Evolutionary conservation across 345 rosid genomes (phyloP), one percentile per base, ranked within the genome.

Genomic region (Populus ilicifolia): DNA sequence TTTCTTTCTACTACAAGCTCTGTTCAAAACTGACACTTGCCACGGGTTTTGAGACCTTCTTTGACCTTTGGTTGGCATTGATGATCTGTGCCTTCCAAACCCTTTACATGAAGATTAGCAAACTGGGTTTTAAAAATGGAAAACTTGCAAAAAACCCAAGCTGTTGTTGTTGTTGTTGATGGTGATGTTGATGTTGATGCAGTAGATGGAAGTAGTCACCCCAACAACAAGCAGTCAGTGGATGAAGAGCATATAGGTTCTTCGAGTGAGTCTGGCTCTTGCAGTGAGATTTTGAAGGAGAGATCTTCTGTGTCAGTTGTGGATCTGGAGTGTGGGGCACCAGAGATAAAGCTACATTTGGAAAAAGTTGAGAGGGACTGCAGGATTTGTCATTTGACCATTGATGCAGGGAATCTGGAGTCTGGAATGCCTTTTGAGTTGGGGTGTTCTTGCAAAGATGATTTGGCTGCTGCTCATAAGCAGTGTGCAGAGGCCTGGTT

Each of bases 61-160:
- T 72, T 50, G 38, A 67, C 59, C 50, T 74, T 21, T 79, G 70
- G 74, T 13, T 61, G 73, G 70, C 85, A 83, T 87, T 86, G 82
- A 84, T 91, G 86, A 81, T 73, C 76, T 66, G 69, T 71, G 38
- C 72, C 65, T 69, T 23, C 14, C 50, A 36, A 50, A 79, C 46
- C 76, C 63, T 52, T 79, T 87, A 83, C 89, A 91, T 88, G 92
- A 91, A 85, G 90, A 84, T 80, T 85, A 78, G 21, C 70, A 74
- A 27, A 78, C 82, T 56, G 82, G 84, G 79, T 86, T 77, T 69
- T 66, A 25, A 77, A 77, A 79, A 92, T 92, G 97, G 87, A 84
- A 61, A 17, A 85, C 56, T 65, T 70, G 80, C 79, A 70, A 46
- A 83, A 84, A 71, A 81, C 85, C 84, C 86, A 71, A 33, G 36